phyloP scores from a whole-genome alignment of 768 basidiomycete genomes.

The Holtermannia corniformis region DNA sequence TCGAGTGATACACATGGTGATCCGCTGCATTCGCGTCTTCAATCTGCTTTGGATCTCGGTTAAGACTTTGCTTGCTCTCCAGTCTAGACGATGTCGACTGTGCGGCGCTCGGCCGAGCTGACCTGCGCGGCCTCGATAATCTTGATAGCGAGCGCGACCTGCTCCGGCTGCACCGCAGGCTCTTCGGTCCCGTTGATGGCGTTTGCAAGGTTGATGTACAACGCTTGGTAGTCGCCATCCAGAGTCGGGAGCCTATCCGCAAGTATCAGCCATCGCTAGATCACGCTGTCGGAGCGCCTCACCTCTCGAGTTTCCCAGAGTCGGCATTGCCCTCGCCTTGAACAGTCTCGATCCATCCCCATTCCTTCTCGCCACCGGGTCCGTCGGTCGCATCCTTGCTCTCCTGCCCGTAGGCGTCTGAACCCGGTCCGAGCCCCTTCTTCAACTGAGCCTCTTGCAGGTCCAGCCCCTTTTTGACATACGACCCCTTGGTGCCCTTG shows the following conservation, averaged over 20 bases:
- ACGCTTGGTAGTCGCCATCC: constrained; percentile 22
- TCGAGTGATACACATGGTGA: too few species aligned
- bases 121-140: constrained; percentile 65
- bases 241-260: constrained; percentile 15
- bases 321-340: constrained; percentile 55
- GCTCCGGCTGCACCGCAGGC: constrained; percentile 60
- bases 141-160: constrained; percentile 62
- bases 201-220: constrained; percentile 31
- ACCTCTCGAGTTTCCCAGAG: constrained; percentile 4
- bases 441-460: constrained; percentile 70
- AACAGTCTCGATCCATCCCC: constrained; percentile 56
- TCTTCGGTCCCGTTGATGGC: constrained; percentile 19
- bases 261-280: constrained; percentile 1
- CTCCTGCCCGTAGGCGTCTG: neutral
- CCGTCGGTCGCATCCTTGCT: constrained; percentile 4
- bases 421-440: constrained; percentile 17
- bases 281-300: too few species aligned
- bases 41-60: too few species aligned
- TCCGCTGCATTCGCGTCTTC: too few species aligned
- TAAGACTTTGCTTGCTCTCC: too few species aligned
- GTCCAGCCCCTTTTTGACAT: constrained; percentile 66
- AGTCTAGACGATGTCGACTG: constrained; percentile 12
- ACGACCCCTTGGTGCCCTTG: constrained; percentile 63
- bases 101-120: constrained; percentile 56
- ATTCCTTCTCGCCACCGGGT: constrained; percentile 12